Evolutionary conservation across 2,329 filamentous ascomycete species (phyloP).

Genomic region (Chalara sp.): DNA sequence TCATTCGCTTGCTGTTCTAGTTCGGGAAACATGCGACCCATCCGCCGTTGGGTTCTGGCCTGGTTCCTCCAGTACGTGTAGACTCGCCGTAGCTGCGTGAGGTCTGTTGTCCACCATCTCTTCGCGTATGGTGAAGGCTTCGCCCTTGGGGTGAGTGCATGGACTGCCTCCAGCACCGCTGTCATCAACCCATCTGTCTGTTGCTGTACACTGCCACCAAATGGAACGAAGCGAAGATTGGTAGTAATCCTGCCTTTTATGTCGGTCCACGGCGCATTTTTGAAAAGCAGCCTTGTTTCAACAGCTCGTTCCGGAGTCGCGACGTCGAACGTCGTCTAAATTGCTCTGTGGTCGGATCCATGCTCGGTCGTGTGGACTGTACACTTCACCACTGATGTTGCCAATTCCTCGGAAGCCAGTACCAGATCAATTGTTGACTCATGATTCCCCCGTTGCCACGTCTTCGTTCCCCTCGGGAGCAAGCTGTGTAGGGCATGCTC

Average conservation of each 20-base stretch:
- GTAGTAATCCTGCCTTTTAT: conserved; percentile 5
- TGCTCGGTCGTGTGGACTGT: conserved; percentile 15
- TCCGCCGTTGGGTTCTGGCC: conserved; percentile 16
- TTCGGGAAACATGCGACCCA: conserved; percentile 1
- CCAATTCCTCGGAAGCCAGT: conserved; percentile 18
- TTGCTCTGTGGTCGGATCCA: conserved; percentile 26
- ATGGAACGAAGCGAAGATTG: neutral
- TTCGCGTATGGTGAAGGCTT: conserved; percentile 24
- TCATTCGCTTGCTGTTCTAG: conserved; percentile 17
- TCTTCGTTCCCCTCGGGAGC: conserved; percentile 29
- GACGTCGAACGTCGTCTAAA: conserved; percentile 26
- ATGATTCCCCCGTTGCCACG: conserved; percentile 15
- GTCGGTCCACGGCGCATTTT: conserved; percentile 20
- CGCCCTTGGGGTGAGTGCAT: conserved; percentile 17
- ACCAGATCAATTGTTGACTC: conserved; percentile 22
- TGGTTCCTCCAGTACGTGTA: conserved; percentile 25
- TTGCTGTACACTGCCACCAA: conserved; percentile 8
- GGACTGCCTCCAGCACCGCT: conserved; percentile 9
- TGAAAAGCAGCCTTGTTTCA: conserved; percentile 16
- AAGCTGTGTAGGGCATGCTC: conserved; percentile 24
- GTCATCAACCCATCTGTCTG: conserved; percentile 11
- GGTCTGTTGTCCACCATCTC: conserved; percentile 25
- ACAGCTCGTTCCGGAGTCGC: conserved; percentile 2
- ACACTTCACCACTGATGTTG: conserved; percentile 12
- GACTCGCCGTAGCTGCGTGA: conserved; percentile 22